phyloP scores from a whole-genome alignment of 2,329 filamentous ascomycete genomes.

The Botrytis fabae region DNA sequence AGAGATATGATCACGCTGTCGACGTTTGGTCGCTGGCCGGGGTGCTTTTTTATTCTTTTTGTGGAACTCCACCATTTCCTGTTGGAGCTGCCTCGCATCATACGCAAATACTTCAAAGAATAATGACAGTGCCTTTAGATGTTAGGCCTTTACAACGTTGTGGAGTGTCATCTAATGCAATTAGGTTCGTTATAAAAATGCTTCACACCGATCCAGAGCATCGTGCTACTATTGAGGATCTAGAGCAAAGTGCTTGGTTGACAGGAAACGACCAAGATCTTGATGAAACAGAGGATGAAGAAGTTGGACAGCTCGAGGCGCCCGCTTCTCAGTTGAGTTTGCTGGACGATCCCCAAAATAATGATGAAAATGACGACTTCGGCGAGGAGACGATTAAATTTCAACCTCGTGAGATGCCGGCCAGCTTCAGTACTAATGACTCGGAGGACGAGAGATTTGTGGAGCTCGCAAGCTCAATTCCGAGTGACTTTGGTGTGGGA shows the following conservation, averaged over 20 bases:
- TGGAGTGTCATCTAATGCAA: conserved; percentile 63
- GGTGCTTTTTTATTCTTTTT: conserved; percentile 86
- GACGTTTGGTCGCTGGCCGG: conserved; percentile 97
- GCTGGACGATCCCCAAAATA: conserved; percentile 21
- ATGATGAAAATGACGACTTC: conserved; percentile 27
- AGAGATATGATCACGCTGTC: conserved; percentile 85
- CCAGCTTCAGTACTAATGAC: conserved; percentile 36
- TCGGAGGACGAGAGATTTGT: not conserved
- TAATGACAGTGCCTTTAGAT: conserved; percentile 78
- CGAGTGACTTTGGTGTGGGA: conserved; percentile 23
- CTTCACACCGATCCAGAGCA: conserved; percentile 75
- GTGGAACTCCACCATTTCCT: conserved; percentile 75
- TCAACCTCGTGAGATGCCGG: conserved; percentile 35
- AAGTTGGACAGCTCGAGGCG: conserved; percentile 34
- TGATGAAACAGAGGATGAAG: conserved; percentile 35
- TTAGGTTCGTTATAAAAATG: conserved; percentile 77
- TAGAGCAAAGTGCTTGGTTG: conserved; percentile 77
- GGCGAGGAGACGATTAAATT: conserved; percentile 33
- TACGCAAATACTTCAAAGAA: conserved; percentile 72
- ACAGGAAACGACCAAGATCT: conserved; percentile 31
- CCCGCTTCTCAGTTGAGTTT: conserved; percentile 40
- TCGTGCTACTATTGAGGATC: conserved; percentile 71
- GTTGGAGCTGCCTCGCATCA: conserved; percentile 75
- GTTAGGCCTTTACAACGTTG: conserved; percentile 59
- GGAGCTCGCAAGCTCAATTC: conserved; percentile 28